Evolutionary conservation across 306 rosid genomes (phyloP), one percentile per base, ranked within the genome.

Genomic region (Prunus kanzakura): DNA sequence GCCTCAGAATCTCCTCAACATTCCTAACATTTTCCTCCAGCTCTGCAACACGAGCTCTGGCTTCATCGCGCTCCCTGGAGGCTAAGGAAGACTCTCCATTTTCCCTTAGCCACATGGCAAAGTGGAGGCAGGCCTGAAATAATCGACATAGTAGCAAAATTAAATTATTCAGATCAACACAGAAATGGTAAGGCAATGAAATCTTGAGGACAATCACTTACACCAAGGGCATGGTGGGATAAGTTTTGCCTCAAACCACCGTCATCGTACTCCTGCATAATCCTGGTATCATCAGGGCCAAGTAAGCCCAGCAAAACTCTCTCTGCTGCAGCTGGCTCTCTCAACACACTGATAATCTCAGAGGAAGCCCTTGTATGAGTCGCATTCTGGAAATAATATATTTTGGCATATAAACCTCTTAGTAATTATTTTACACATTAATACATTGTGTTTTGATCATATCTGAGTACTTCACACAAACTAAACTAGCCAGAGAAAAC

Each of bases 91-190:
- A 20, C 1, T 52, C 64, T 32, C 62, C 62, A 54, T 16, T 32
- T 71, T 71, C 61, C 64, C 30, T 71, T 8, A 29, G 29, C 74
- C 74, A 70, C 74, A 70, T 50, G 47, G 49, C 47, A 29, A 51
- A 50, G 35, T 69, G 62, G 62, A 70, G 74, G 63, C 62, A 70
- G 27, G 74, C 56, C 62, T 29, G 62, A 51, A 69, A n/a, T n/a
- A 51, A n/a, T 69, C 63, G 19, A 13, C 41, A 47, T 14, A 23
- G 38, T 46, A 25, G 38, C 61, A 52, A 70, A 70, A 30, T 11
- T 25, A 6, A 19, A 30, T 22, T 47, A 51, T 70, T 51, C 19
- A 70, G 47, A 70, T 38, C 18, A 50, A 70, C 47, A 30, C 10
- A 51, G 57, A 70, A 50, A 29, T 1, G 8, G 61, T 27, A 49